Evolutionary conservation across 306 rosid species (phyloP).

Genomic region (Sesbania bispinosa): DNA sequence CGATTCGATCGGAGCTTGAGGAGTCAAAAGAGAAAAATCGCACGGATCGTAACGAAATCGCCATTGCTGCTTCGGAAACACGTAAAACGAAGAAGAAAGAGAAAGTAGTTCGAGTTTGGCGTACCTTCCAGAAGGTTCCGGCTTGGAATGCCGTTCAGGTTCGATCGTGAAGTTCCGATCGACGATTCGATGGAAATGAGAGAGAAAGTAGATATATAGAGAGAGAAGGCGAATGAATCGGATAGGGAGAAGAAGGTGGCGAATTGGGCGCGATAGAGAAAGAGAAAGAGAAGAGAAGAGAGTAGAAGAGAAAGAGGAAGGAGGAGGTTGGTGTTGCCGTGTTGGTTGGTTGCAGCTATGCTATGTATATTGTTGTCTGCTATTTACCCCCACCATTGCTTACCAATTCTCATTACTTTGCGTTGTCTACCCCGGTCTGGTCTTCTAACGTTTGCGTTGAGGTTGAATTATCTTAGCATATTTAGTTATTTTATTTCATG

Average conservation of each 20-base stretch:
- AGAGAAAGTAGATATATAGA: slow-evolving; percentile 3
- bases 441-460: too few species aligned
- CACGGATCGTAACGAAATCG: slow-evolving; percentile 24
- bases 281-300: slow-evolving; percentile 11
- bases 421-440: slow-evolving; percentile 3
- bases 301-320: neutral
- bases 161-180: slow-evolving; percentile 18
- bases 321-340: slow-evolving; percentile 6
- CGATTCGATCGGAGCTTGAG: slow-evolving; percentile 17
- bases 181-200: slow-evolving; percentile 20
- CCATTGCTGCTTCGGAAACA: slow-evolving; percentile 3
- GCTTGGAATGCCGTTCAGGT: slow-evolving; percentile 13
- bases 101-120: neutral
- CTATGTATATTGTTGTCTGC: slow-evolving; percentile 1
- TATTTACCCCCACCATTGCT: slow-evolving; percentile 20
- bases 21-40: neutral
- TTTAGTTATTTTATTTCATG: too few species aligned
- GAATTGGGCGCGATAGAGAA: slow-evolving; percentile 54
- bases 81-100: neutral
- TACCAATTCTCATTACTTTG: neutral
- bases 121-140: slow-evolving; percentile 27
- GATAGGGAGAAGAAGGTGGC: slow-evolving; percentile 25
- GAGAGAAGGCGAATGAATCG: slow-evolving; percentile 18
- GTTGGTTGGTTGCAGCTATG: slow-evolving; percentile 17
- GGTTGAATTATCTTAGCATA: too few species aligned